Conservation (phyloP, 208 protist genomes). For the Leishmania gerbilli region DNA sequence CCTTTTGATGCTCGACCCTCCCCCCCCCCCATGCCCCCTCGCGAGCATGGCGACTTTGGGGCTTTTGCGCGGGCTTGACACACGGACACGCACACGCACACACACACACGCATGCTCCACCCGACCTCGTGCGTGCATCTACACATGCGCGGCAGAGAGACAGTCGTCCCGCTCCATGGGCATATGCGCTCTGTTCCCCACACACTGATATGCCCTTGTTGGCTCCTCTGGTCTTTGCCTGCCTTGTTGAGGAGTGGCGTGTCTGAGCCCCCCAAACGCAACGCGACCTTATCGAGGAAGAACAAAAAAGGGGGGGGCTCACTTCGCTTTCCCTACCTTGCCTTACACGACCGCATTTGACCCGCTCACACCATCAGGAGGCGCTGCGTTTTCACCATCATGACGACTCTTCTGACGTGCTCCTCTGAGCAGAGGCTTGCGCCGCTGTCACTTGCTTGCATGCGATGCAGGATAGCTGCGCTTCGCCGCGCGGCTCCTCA, state of each 20-base stretch:
- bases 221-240: background rate
- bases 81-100: background rate
- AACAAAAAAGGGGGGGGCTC: background rate
- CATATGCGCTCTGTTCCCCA: background rate
- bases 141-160: background rate
- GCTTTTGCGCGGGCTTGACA: background rate
- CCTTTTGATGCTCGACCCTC: background rate
- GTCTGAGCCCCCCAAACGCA: background rate
- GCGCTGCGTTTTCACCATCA: background rate
- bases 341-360: background rate
- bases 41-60: background rate
- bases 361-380: background rate
- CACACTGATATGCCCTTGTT: background rate
- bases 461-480: background rate
- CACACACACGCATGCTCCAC: too few relatives aligned
- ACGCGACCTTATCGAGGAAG: background rate
- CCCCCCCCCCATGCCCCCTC: background rate
- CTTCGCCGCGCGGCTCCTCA: background rate
- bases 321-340: background rate
- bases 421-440: background rate
- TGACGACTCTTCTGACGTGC: background rate
- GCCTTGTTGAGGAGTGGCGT: background rate
- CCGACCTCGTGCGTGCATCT: background rate
- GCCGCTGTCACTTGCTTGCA: background rate
- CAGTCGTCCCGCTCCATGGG: background rate